These are phyloP conservation scores for Schizochytrium sp. DNA, from an alignment of 108 stramenopile species.

Conservation along the genomic window DNA sequence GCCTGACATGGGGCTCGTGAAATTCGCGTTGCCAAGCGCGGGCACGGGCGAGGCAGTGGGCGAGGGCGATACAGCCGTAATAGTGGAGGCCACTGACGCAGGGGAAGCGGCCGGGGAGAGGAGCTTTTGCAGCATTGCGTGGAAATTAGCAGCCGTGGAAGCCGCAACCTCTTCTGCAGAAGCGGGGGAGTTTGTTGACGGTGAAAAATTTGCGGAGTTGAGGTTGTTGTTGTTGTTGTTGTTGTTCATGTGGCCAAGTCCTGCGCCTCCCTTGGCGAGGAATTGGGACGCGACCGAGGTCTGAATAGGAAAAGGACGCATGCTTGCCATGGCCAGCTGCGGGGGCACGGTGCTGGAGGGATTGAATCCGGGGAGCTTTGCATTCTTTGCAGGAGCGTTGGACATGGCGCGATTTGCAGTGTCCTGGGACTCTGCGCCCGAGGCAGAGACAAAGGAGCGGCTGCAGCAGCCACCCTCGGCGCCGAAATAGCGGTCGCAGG, in stretches of 20 bases:
- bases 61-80: neutral
- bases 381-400: neutral
- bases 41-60: neutral
- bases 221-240: neutral
- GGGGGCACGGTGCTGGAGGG: too few species aligned
- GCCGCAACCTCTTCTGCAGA: neutral
- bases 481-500: neutral
- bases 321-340: too few species aligned
- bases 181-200: neutral
- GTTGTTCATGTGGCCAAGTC: neutral
- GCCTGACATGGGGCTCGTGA: neutral
- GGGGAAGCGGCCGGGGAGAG: neutral
- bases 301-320: too few species aligned
- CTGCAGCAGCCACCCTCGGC: slow-evolving; percentile 3
- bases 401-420: neutral
- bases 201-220: too few species aligned
- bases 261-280: too few species aligned
- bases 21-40: neutral
- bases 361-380: too few species aligned
- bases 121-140: neutral
- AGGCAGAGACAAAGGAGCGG: neutral
- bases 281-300: too few species aligned
- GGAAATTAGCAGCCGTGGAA: neutral
- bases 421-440: neutral
- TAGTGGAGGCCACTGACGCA: neutral